Base-by-base conservation (phyloP, 768 basidiomycete genomes). In the Rhodosporidiobolus odoratus region DNA sequence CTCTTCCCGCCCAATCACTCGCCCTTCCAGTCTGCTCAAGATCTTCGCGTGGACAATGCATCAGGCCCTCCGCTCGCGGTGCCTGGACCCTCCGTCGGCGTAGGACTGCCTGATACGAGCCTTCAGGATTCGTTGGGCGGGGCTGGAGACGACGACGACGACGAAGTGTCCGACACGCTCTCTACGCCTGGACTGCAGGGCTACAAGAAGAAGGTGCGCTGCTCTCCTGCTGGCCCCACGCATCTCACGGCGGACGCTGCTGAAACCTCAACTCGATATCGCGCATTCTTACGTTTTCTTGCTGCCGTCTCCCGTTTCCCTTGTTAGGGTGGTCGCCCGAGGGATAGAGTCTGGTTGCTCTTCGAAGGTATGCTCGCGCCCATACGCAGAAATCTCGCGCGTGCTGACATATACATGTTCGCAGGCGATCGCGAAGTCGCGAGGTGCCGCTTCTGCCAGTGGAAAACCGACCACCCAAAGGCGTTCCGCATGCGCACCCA, bases 391-490 rank as follows among this genome's bases (percentile, higher is more conserved):
- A 23, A 5, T 0, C 27, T 25, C 9, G 19, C 30, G 37, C 50
- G 19, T 30, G 16, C 15, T 41, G 0, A 13, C 45, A 35, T 19
- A 21, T 57, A 32, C 19, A 7, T 30, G 30, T 4, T 34, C 38
- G 21, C 71, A 72, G 72, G 68, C 10, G 62, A 69, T 38, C 64
- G 68, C 21, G n/a, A 35, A 0, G 37, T 74, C 30, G 76, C 75
- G 3, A 27, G 37, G 15, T 77, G 76, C 53, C 47, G 40, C n/a
- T 66, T 23, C 35, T 77, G 77, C 59, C n/a, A 41, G 9, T 77
- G 77, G 77, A 66, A 52, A 48, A 61, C 65, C 5, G 75, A 77
- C 21, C 69, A 73, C 52, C 75, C 77, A 8, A 77, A 77, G 64
- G 74, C 77, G 37, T 76, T 76, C 62, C 71, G 75, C 12, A 76